These are phyloP conservation scores for Yamadazyma aaseri DNA, from an alignment of 1,139 yeast species.

Conservation along the genomic window DNA sequence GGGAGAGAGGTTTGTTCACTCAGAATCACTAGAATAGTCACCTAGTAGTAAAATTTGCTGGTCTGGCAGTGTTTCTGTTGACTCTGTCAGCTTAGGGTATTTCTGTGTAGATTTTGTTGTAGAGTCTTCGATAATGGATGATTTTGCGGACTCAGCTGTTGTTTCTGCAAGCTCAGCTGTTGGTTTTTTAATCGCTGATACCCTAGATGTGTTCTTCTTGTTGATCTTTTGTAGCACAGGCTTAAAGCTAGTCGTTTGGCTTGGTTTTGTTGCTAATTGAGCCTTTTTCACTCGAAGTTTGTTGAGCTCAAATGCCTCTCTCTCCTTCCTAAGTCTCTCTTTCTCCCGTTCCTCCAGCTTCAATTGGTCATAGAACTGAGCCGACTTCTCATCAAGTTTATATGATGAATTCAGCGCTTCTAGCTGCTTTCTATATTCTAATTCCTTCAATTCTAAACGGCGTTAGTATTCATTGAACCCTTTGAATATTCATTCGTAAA, in stretches of 20 bases:
- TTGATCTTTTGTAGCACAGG: background rate
- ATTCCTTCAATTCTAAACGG: slow-evolving; percentile 23
- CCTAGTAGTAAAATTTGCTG: no score
- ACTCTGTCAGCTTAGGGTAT: no score
- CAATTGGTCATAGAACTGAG: slow-evolving; percentile 26
- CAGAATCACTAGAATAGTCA: slow-evolving; percentile 14
- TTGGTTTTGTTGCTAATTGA: slow-evolving; percentile 10
- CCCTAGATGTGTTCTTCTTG: no score
- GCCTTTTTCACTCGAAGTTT: slow-evolving; percentile 9
- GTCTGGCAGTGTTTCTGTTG: no score
- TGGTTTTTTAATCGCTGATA: background rate
- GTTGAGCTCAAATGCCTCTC: slow-evolving; percentile 10
- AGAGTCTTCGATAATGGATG: no score
- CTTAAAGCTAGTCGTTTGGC: background rate
- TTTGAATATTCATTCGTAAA: background rate
- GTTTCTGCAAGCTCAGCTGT: no score
- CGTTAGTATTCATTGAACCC: slow-evolving; percentile 15
- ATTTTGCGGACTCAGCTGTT: no score
- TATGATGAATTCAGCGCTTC: slow-evolving; percentile 39
- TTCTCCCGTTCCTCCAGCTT: slow-evolving; percentile 16
- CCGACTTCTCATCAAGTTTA: slow-evolving; percentile 32
- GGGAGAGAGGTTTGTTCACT: slow-evolving; percentile 3
- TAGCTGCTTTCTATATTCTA: slow-evolving; percentile 33
- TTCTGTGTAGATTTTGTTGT: no score
- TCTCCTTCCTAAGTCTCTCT: slow-evolving; percentile 12